Evolutionary conservation across 306 rosid species (phyloP).

Genomic region (Prunus salicina): DNA sequence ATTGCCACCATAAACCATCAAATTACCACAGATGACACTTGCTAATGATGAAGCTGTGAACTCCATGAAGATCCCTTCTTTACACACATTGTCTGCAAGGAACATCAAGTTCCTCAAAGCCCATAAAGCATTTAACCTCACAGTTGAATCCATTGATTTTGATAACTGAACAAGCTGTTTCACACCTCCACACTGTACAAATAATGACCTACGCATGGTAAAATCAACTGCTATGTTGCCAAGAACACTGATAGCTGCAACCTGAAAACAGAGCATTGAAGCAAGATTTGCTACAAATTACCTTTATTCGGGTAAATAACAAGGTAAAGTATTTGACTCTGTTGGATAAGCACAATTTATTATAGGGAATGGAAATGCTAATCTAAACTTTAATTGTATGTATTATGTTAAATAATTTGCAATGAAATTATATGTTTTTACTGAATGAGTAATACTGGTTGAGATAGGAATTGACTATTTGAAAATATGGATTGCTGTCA

Average conservation of each 20-base stretch:
- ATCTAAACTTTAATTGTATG: background rate
- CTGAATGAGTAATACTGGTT: background rate
- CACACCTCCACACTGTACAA: constrained; percentile 74
- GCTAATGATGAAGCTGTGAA: constrained; percentile 71
- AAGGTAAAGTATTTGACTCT: background rate
- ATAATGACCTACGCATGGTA: constrained; percentile 46
- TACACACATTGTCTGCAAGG: constrained; percentile 67
- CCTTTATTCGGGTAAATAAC: background rate
- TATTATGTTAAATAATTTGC: background rate
- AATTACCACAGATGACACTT: constrained; percentile 75
- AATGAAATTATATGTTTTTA: background rate
- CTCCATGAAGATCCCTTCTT: constrained; percentile 60
- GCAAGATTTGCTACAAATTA: background rate
- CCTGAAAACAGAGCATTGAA: constrained; percentile 46
- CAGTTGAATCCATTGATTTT: constrained; percentile 77
- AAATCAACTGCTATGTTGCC: constrained; percentile 86
- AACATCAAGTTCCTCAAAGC: constrained; percentile 86
- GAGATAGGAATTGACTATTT: background rate
- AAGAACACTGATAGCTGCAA: constrained; percentile 80
- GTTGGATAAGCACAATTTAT: background rate
- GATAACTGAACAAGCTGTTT: constrained; percentile 78
- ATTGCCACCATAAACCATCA: constrained; percentile 15
- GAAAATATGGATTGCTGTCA: background rate
- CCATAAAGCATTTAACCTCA: constrained; percentile 78
- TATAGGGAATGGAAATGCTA: background rate